Evolutionary conservation across 192 early-diverging fungal species (phyloP).

Genomic region (Podila epigama): DNA sequence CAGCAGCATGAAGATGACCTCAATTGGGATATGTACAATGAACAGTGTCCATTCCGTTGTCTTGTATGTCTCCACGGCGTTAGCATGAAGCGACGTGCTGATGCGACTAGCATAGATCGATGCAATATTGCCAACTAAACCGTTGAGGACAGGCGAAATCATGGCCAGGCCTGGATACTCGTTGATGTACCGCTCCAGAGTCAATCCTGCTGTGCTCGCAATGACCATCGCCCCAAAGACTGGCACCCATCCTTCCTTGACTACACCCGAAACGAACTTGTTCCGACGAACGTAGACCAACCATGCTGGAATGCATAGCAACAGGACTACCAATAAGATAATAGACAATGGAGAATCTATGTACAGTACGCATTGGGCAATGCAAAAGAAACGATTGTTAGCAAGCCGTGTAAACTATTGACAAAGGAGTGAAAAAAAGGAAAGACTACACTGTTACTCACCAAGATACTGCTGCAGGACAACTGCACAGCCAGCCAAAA

Average conservation of each 20-base stretch:
- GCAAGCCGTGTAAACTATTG: neutral
- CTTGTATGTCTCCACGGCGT: slow-evolving; percentile 51
- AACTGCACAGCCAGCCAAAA: slow-evolving; percentile 64
- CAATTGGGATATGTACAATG: slow-evolving; percentile 73
- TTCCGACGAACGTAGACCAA: slow-evolving; percentile 61
- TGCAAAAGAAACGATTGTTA: neutral
- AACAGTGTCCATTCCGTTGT: slow-evolving; percentile 67
- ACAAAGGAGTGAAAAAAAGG: no score
- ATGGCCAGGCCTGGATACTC: slow-evolving; percentile 69
- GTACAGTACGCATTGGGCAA: neutral
- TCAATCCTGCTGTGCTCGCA: slow-evolving; percentile 70
- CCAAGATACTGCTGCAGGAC: slow-evolving; percentile 56
- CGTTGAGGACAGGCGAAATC: slow-evolving; percentile 73
- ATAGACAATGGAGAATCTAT: slow-evolving; percentile 49
- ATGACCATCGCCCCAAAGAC: slow-evolving; percentile 79
- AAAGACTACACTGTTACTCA: slow-evolving; percentile 24
- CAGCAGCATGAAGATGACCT: slow-evolving; percentile 62
- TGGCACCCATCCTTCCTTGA: slow-evolving; percentile 78
- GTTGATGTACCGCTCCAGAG: slow-evolving; percentile 73
- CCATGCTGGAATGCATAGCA: slow-evolving; percentile 55
- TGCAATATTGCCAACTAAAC: slow-evolving; percentile 78
- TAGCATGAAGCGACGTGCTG: slow-evolving; percentile 73
- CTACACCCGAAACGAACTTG: slow-evolving; percentile 67
- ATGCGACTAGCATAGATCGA: slow-evolving; percentile 81
- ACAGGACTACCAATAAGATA: slow-evolving; percentile 52